Evolutionary conservation across 148 eudicot genomes (phyloP).

Genomic region (Pouteria glomerata): DNA sequence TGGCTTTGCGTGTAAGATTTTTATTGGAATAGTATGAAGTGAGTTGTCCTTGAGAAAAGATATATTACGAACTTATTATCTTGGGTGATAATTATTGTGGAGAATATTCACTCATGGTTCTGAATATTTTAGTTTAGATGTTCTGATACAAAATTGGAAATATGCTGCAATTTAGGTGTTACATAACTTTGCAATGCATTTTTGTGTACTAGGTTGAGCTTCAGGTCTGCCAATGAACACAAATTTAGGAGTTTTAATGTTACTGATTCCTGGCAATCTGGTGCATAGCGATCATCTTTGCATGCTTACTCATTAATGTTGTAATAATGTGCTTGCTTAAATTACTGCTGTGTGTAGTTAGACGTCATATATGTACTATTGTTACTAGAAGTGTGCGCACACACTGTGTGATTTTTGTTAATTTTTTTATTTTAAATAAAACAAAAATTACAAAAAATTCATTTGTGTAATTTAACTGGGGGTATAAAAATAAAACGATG

Average conservation of each 20-base stretch:
- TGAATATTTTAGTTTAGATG: background rate
- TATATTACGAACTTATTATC: background rate
- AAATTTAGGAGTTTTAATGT: background rate
- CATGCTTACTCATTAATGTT: no score
- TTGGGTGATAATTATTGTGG: background rate
- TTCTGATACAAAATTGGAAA: background rate
- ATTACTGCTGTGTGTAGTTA: no score
- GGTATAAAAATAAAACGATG: no score
- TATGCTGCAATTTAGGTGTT: background rate
- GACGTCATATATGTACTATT: no score
- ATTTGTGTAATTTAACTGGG: no score
- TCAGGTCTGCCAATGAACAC: background rate
- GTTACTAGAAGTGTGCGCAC: no score
- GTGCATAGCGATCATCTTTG: no score
- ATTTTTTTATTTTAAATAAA: no score
- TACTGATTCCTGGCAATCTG: no score
- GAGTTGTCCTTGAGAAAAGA: background rate
- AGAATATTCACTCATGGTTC: background rate
- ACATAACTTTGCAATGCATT: background rate
- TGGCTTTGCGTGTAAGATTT: constrained; percentile 67
- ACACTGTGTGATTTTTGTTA: no score
- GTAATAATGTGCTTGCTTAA: no score
- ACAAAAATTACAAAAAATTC: no score
- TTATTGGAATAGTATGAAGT: background rate
- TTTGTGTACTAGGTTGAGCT: background rate